phyloP scores from a whole-genome alignment of 306 rosid species.

The Phaseolus lunatus region DNA sequence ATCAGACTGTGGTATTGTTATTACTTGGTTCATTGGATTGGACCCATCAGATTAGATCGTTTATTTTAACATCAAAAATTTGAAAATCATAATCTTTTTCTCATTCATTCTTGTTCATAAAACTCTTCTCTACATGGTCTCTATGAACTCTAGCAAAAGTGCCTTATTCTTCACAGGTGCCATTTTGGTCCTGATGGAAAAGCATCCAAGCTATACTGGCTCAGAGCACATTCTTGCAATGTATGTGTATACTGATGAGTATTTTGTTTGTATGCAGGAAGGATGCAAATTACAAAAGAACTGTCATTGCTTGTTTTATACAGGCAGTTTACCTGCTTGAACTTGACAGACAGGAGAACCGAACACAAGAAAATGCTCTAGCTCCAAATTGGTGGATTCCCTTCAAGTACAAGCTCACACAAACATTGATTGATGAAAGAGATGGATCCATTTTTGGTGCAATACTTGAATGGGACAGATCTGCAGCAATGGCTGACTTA shows the following conservation, averaged over 20 bases:
- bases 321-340: constrained; percentile 91
- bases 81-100: neutral
- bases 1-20: no score
- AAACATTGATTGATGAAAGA: constrained; percentile 78
- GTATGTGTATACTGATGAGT: constrained; percentile 4
- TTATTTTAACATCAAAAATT: neutral
- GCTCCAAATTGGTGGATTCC: constrained; percentile 98
- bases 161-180: no score
- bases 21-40: no score
- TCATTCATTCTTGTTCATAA: no score
- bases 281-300: constrained; percentile 81
- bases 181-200: neutral
- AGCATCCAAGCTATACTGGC: neutral
- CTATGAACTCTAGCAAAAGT: neutral
- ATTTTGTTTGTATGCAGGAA: constrained; percentile 64
- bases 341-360: constrained; percentile 88
- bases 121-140: no score
- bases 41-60: no score
- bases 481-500: constrained; percentile 80
- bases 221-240: neutral
- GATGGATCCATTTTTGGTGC: constrained; percentile 96
- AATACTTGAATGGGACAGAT: constrained; percentile 91
- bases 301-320: constrained; percentile 91
- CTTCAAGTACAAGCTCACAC: constrained; percentile 79
- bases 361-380: constrained; percentile 63